Conservation (phyloP, 805 yeast genomes). For the Debaryomyces hansenii region DNA sequence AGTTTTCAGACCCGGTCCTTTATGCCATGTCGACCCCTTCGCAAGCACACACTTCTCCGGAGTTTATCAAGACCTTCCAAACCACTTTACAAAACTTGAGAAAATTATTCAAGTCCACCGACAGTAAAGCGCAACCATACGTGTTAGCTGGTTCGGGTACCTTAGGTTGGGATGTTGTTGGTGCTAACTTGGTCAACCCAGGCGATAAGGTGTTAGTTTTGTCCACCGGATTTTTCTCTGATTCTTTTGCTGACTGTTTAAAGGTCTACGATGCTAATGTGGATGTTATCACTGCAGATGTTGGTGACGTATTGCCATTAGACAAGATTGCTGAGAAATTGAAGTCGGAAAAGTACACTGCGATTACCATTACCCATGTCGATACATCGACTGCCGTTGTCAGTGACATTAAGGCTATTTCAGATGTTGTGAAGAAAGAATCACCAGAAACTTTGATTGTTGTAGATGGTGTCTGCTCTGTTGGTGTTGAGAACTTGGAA, state of each 20-base stretch:
- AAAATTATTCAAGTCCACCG: constrained; percentile 68
- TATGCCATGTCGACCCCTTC: constrained; percentile 81
- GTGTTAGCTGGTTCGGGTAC: constrained; percentile 92
- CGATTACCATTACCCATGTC: constrained; percentile 88
- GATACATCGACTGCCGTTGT: constrained; percentile 97
- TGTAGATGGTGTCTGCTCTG: constrained; percentile 94
- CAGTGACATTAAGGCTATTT: constrained; percentile 62
- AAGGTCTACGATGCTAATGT: constrained; percentile 73
- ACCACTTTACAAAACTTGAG: constrained; percentile 67
- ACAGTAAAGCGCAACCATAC: constrained; percentile 66
- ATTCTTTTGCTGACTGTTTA: constrained; percentile 76
- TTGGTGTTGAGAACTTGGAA: constrained; percentile 82
- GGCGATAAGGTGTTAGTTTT: constrained; percentile 77
- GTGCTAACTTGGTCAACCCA: constrained; percentile 64
- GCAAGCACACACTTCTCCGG: constrained; percentile 87
- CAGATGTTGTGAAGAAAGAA: constrained; percentile 57
- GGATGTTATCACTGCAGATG: constrained; percentile 66
- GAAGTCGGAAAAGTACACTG: constrained; percentile 51
- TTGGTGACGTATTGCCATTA: constrained; percentile 70
- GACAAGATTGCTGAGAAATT: constrained; percentile 57
- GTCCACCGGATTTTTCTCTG: constrained; percentile 89
- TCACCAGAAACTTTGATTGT: constrained; percentile 81
- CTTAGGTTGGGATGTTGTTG: constrained; percentile 90
- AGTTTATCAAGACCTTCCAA: constrained; percentile 74
- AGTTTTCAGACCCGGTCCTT: constrained; percentile 76